Conservation (phyloP, 306 rosid genomes). For the Fragaria ananassa region DNA sequence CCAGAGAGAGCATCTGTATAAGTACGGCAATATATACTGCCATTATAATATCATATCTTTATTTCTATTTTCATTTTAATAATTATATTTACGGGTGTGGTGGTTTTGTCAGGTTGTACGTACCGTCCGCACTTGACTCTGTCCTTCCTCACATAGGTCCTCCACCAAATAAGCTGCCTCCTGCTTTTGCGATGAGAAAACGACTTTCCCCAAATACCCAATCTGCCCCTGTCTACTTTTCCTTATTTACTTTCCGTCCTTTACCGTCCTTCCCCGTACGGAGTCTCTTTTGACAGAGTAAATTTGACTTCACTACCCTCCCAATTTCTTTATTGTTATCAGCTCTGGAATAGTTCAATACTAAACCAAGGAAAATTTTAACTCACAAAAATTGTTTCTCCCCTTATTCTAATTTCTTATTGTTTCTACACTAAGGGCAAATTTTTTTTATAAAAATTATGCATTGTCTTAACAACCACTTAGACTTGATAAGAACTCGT, state of each 20-base stretch:
- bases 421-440: too few relatives aligned
- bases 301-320: conserved; percentile 32
- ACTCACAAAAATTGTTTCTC: too few relatives aligned
- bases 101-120: conserved; percentile 42
- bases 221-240: conserved; percentile 19
- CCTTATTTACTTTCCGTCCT: conserved; percentile 33
- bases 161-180: conserved; percentile 59
- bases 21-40: conserved; percentile 61
- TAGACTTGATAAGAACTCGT: too few relatives aligned
- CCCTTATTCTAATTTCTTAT: too few relatives aligned
- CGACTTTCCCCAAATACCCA: not conserved
- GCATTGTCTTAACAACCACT: too few relatives aligned
- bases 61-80: not conserved
- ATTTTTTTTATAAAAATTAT: too few relatives aligned
- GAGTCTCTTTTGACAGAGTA: accelerated
- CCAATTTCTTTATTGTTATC: not conserved
- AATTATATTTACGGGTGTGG: too few relatives aligned
- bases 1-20: conserved; percentile 29
- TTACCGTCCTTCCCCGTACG: conserved; percentile 68
- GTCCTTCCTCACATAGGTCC: conserved; percentile 96
- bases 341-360: too few relatives aligned
- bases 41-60: conserved; percentile 9
- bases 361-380: too few relatives aligned
- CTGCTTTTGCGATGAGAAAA: conserved; percentile 16
- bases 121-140: conserved; percentile 77